Conservation (phyloP, 495 filamentous ascomycete genomes). For the Penicillium lagena region DNA sequence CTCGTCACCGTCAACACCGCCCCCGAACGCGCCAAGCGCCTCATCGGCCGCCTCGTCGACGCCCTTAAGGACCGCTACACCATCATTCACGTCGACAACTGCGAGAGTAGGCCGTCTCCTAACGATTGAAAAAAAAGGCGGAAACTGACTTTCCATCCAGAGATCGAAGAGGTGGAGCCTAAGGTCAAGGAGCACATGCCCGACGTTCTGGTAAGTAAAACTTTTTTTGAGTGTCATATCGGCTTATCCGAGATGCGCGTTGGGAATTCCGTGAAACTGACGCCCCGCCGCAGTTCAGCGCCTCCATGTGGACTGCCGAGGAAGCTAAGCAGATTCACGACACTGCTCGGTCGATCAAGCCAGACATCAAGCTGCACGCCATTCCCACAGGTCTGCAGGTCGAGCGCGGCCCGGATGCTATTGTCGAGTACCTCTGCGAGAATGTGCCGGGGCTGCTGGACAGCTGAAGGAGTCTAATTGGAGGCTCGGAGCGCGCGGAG, state of each 20-base stretch:
- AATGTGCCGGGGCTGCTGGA: conserved; percentile 49
- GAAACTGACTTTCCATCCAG: conserved; percentile 17
- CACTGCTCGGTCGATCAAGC: conserved; percentile 45
- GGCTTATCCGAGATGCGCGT: conserved; percentile 5
- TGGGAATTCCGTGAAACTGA: conserved; percentile 1
- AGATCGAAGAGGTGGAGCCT: conserved; percentile 43
- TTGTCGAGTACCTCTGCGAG: conserved; percentile 58
- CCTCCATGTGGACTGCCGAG: conserved; percentile 62
- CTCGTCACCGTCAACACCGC: conserved; percentile 66
- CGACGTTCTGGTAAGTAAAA: conserved; percentile 39
- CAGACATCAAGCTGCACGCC: conserved; percentile 51
- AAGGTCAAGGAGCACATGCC: conserved; percentile 45
- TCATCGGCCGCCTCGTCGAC: conserved; percentile 55
- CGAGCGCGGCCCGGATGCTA: conserved; percentile 56
- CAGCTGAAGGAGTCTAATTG: conserved; percentile 9
- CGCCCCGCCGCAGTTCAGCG: conserved; percentile 44
- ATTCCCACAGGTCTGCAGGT: conserved; percentile 60
- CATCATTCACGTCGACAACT: conserved; percentile 54
- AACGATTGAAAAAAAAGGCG: neutral
- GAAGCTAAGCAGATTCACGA: conserved; percentile 48
- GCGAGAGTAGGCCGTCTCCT: conserved; percentile 36
- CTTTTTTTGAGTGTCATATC: neutral
- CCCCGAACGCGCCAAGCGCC: conserved; percentile 54
- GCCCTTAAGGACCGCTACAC: conserved; percentile 52
- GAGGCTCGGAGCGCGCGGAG: neutral